phyloP scores from a whole-genome alignment of 2,329 filamentous ascomycete species.

The Aplosporella prunicola region DNA sequence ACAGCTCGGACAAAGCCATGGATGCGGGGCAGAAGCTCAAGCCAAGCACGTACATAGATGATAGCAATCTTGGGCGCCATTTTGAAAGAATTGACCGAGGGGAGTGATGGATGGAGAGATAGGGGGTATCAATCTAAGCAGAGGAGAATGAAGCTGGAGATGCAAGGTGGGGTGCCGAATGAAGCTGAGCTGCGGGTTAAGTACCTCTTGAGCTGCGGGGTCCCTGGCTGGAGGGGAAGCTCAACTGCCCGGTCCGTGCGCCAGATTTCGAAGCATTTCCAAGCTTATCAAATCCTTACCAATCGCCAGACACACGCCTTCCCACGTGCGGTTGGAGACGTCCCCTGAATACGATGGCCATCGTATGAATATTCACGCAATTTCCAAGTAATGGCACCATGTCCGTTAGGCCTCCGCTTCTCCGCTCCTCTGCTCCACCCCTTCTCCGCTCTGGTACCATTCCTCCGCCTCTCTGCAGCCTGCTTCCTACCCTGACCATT shows the following conservation, averaged over 20 bases:
- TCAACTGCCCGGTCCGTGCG: constrained; percentile 1
- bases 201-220: neutral
- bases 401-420: too few species aligned
- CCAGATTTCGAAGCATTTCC: constrained; percentile 1
- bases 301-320: constrained; percentile 7
- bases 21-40: neutral
- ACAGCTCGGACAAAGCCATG: neutral
- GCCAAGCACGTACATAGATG: constrained; percentile 61
- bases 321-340: too few species aligned
- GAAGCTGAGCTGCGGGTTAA: neutral
- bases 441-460: too few species aligned
- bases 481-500: too few species aligned
- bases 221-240: neutral
- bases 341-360: too few species aligned
- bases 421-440: too few species aligned
- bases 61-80: constrained; percentile 93
- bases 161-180: neutral
- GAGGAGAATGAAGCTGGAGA: neutral
- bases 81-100: constrained; percentile 9
- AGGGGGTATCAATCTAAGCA: neutral
- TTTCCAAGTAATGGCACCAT: too few species aligned
- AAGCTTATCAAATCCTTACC: constrained; percentile 12
- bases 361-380: too few species aligned
- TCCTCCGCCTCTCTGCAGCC: too few species aligned
- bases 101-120: neutral